Percentiles rank a stretch among this genome's conserved stretches.
These are phyloP conservation scores for Blastobotrys elegans DNA, from an alignment of 1,139 yeast species.

Conservation along the genomic window DNA sequence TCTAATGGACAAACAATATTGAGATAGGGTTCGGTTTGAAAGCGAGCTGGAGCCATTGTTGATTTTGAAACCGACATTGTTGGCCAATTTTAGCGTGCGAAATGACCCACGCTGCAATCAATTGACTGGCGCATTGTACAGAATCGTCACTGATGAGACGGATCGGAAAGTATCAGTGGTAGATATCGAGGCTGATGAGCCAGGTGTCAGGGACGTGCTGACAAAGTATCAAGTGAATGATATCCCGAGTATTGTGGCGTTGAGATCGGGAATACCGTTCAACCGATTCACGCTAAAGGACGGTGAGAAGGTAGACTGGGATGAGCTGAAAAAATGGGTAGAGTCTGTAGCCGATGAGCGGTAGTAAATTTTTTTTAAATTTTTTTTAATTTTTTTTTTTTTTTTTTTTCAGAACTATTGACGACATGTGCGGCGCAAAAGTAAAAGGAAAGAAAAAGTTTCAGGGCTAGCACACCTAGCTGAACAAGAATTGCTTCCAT, in stretches of 20 bases:
- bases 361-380: too few species aligned
- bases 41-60: constrained; percentile 54
- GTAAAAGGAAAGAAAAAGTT: not conserved
- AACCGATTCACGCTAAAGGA: constrained; percentile 45
- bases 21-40: constrained; percentile 44
- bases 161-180: constrained; percentile 51
- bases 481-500: not conserved
- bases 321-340: constrained; percentile 54
- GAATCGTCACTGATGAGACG: constrained; percentile 51
- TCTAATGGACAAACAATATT: not conserved
- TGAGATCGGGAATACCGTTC: constrained; percentile 60
- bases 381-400: not conserved
- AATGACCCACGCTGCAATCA: constrained; percentile 61
- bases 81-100: constrained; percentile 66
- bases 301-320: constrained; percentile 45
- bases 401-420: not conserved
- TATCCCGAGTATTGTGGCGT: constrained; percentile 63
- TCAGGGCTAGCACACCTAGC: not conserved
- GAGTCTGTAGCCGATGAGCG: constrained; percentile 37
- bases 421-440: too few species aligned
- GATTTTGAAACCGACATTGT: constrained; percentile 50
- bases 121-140: constrained; percentile 58
- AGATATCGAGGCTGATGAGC: constrained; percentile 64
- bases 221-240: constrained; percentile 53
- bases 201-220: constrained; percentile 56